Conservation (phyloP, 2,329 filamentous ascomycete genomes). For the Clonostachys chloroleuca region DNA sequence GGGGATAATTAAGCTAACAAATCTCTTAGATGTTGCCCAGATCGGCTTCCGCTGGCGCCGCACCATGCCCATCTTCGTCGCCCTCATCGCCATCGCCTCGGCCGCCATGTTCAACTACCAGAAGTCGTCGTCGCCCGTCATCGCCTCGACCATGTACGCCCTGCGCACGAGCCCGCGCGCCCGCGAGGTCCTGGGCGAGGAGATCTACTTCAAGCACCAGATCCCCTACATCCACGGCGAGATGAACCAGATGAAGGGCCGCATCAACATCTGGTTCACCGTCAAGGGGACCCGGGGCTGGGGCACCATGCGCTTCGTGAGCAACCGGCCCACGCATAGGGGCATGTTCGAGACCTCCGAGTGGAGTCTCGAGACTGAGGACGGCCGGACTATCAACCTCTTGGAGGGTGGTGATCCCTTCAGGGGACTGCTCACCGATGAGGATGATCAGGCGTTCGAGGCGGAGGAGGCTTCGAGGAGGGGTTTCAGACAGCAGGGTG, state of each 20-base stretch:
- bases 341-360: conserved; percentile 79
- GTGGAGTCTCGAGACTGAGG: conserved; percentile 75
- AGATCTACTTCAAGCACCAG: conserved; percentile 75
- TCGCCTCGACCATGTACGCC: conserved; percentile 87
- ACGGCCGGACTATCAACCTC: conserved; percentile 63
- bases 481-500: conserved; percentile 46
- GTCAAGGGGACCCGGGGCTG: conserved; percentile 73
- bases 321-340: conserved; percentile 58
- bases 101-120: conserved; percentile 99
- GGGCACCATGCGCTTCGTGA: conserved; percentile 78
- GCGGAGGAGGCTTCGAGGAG: conserved; percentile 32
- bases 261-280: conserved; percentile 81
- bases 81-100: conserved; percentile 65
- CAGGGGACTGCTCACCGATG: conserved; percentile 37
- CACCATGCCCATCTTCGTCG: conserved; percentile 77
- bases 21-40: conserved; percentile 30
- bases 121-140: conserved; percentile 80
- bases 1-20: not conserved
- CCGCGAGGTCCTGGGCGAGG: conserved; percentile 76
- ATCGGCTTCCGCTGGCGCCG: conserved; percentile 58
- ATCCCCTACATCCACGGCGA: conserved; percentile 82
- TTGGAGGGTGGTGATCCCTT: conserved; percentile 72
- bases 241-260: conserved; percentile 90
- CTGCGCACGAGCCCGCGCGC: conserved; percentile 76
- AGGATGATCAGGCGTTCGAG: conserved; percentile 21